A percentile compares a stretch with the other conserved stretches of the same genome.
Evolutionary conservation across 1,284 basidiomycete genomes (phyloP).

Genomic region (Coniferiporia sulphurascens): DNA sequence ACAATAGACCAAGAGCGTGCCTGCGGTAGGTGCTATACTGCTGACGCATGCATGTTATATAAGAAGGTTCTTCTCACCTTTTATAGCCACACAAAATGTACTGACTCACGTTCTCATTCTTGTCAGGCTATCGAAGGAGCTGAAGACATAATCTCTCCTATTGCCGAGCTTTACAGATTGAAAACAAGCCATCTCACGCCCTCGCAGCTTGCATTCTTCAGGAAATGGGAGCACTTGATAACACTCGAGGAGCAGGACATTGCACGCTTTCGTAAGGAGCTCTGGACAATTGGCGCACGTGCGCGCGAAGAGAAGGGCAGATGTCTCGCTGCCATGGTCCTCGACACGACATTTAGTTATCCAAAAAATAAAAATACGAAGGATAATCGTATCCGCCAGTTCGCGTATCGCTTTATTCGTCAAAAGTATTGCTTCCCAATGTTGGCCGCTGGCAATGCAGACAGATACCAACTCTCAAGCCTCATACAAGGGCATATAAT

Average conservation of each 20-base stretch:
- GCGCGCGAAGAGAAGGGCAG: slow-evolving; percentile 78
- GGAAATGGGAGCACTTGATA: slow-evolving; percentile 85
- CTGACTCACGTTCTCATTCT: not conserved
- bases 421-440: slow-evolving; percentile 22
- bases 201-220: slow-evolving; percentile 76
- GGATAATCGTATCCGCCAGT: slow-evolving; percentile 43
- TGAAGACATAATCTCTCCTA: slow-evolving; percentile 54
- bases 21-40: slow-evolving; percentile 79
- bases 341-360: slow-evolving; percentile 38
- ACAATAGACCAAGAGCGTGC: slow-evolving; percentile 80
- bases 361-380: slow-evolving; percentile 24
- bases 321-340: slow-evolving; percentile 77
- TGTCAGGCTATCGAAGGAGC: slow-evolving; percentile 67
- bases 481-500: slow-evolving; percentile 79
- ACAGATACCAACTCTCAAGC: slow-evolving; percentile 17
- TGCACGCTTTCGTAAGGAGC: slow-evolving; percentile 77
- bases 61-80: slow-evolving; percentile 53
- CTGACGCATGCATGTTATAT: slow-evolving; percentile 92
- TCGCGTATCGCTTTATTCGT: slow-evolving; percentile 65
- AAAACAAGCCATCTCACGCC: slow-evolving; percentile 80
- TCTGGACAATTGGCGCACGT: slow-evolving; percentile 87
- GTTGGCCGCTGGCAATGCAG: slow-evolving; percentile 13
- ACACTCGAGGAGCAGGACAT: slow-evolving; percentile 88
- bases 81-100: slow-evolving; percentile 3
- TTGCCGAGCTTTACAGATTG: slow-evolving; percentile 70